Conservation (phyloP, 805 yeast genomes). For the Sugiyamaella floridensis region DNA sequence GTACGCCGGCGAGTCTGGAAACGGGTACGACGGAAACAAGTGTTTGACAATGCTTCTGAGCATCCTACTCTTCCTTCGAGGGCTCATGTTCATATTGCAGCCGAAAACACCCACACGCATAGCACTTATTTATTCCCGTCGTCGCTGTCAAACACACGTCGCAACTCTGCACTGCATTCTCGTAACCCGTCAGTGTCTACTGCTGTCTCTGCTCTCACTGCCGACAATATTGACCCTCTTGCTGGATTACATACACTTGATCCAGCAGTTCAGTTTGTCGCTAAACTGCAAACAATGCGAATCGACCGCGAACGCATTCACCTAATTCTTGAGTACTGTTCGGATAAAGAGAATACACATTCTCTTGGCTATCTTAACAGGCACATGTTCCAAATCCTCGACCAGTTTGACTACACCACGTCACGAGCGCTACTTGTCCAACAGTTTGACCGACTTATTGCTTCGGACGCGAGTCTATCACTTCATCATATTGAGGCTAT, state of each 20-base stretch:
- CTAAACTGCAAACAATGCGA: constrained; percentile 6
- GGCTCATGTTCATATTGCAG: neutral
- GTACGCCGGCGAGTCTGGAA: constrained; percentile 67
- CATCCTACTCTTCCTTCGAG: neutral
- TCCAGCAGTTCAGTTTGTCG: neutral
- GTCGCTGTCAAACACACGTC: neutral
- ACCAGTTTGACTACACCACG: constrained; percentile 7
- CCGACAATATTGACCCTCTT: neutral
- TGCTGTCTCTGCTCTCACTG: neutral
- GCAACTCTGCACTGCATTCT: neutral
- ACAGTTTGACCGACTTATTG: constrained; percentile 3
- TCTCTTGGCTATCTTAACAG: neutral
- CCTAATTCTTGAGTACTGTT: constrained; percentile 3
- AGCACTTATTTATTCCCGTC: neutral
- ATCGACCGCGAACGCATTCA: constrained; percentile 18
- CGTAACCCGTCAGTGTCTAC: neutral
- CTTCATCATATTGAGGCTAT: neutral
- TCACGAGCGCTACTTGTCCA: constrained; percentile 8
- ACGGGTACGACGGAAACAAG: constrained; percentile 25
- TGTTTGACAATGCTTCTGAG: neutral
- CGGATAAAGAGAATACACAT: neutral
- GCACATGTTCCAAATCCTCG: constrained; percentile 4
- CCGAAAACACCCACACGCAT: neutral
- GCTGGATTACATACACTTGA: neutral
- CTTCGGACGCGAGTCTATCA: neutral